Evolutionary conservation across 2,329 filamentous ascomycete species (phyloP), one percentile per base, ranked within the genome.

Genomic region (Fusarium illudens): DNA sequence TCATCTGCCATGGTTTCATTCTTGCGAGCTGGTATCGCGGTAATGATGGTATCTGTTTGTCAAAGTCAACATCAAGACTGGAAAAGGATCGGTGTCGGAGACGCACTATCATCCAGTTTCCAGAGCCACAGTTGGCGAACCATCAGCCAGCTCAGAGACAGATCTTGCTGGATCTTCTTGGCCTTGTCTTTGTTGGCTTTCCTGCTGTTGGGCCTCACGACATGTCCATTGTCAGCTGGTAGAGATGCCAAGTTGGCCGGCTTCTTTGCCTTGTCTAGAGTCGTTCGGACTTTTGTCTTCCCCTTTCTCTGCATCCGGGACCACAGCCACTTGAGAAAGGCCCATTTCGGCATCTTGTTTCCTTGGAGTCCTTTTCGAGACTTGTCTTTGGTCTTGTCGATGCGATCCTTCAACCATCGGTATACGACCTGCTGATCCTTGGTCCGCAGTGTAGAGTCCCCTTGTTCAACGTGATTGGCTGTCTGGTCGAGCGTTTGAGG

Each of bases 121-220:
- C 30, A 51, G 10, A 51, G 30, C 48, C 48, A 51, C 3, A 51
- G 20, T 13, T 51, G 30, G 17, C 48, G 30, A 17, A 51, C 48
- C 48, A 51, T 51, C 20, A 51, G 12, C 48, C 48, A 51, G 4
- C 32, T 51, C 5, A 33, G 13, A 34, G 25, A 22, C 2, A 22
- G 6, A 12, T 34, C 30, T 6, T 51, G 48, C 9, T 33, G 48
- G 15, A 51, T 51, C 27, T 30, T 48, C 7, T 30, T 48, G 17
- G 48, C 48, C 19, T n/a, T 34, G 30, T 22, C 48, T 13, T 33
- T n/a, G 30, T 51, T 51, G 15, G 25, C 32, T 17, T 33, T 25
- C 27, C 48, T 44, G 9, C 27, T 44, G 39, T 44, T 44, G n/a
- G 30, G 13, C 19, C 17, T 22, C 20, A 25, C 48, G 5, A 10